phyloP scores from a whole-genome alignment of 768 basidiomycete genomes.

The Suillus clintonianus region DNA sequence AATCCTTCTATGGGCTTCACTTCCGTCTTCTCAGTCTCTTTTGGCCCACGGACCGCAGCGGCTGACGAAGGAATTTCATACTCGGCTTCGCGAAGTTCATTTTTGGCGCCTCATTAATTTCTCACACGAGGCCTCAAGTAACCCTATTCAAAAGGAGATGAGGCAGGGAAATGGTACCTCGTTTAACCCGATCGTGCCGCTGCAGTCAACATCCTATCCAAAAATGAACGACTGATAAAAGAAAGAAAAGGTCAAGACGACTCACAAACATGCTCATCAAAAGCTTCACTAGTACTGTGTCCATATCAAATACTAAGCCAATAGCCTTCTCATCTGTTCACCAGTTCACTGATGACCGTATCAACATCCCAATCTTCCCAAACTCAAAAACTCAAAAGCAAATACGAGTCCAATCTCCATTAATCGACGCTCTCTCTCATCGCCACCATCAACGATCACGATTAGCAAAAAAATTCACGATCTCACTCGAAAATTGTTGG shows the following conservation, averaged over 20 bases:
- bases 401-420: conserved; percentile 76
- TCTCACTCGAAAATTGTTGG: neutral
- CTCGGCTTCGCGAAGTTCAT: conserved; percentile 40
- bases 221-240: conserved; percentile 1
- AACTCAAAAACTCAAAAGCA: neutral
- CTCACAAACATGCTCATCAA: conserved; percentile 79
- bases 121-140: neutral
- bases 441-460: neutral
- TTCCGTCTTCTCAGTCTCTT: no score
- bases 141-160: neutral
- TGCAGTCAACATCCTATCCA: conserved; percentile 65
- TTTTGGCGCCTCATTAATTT: conserved; percentile 41
- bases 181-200: conserved; percentile 78
- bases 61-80: conserved; percentile 3
- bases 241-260: neutral
- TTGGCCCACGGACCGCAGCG: conserved; percentile 14
- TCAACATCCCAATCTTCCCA: neutral
- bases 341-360: no score
- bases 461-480: neutral
- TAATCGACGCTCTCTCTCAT: conserved; percentile 48
- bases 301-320: conserved; percentile 71
- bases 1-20: no score
- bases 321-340: no score
- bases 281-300: conserved; percentile 85
- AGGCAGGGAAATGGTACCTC: conserved; percentile 47